Conservation (phyloP, 306 rosid genomes). For the Lupinus albus region DNA sequence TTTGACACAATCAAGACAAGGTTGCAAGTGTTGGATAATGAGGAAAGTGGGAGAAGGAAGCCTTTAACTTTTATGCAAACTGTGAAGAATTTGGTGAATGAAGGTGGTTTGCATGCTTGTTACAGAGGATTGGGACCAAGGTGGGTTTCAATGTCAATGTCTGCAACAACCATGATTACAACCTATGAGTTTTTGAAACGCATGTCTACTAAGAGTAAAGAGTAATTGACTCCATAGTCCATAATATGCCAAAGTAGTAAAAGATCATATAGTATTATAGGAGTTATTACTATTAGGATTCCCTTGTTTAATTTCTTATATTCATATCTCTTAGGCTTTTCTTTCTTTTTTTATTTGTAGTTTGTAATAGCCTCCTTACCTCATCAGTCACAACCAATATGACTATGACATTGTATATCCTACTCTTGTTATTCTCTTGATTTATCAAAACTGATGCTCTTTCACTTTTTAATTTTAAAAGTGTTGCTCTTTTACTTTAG, state of each 20-base stretch:
- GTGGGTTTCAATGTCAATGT: slow-evolving; percentile 97
- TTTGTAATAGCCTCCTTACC: slow-evolving; percentile 33
- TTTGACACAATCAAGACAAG: slow-evolving; percentile 87
- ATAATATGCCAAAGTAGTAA: neutral
- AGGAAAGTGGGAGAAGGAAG: slow-evolving; percentile 73
- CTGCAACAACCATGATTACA: slow-evolving; percentile 93
- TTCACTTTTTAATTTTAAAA: neutral
- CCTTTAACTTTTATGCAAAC: slow-evolving; percentile 73
- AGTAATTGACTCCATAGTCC: slow-evolving; percentile 30
- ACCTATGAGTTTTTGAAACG: slow-evolving; percentile 92
- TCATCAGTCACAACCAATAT: slow-evolving; percentile 6
- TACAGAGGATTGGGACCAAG: slow-evolving; percentile 95
- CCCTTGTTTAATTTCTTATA: neutral
- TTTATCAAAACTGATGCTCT: slow-evolving; percentile 21
- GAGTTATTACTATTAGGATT: slow-evolving; percentile 35
- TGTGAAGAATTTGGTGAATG: slow-evolving; percentile 67
- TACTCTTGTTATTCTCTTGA: slow-evolving; percentile 14
- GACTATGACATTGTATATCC: slow-evolving; percentile 37
- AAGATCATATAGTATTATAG: neutral
- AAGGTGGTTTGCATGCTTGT: slow-evolving; percentile 87
- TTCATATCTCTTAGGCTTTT: neutral
- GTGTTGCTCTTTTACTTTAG: slow-evolving; percentile 15
- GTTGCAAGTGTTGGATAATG: slow-evolving; percentile 86
- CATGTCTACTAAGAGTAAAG: slow-evolving; percentile 72
- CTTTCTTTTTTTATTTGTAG: slow-evolving; percentile 33